Evolutionary conservation across 2,329 filamentous ascomycete species (phyloP).

Genomic region (Apiospora kogelbergensis): DNA sequence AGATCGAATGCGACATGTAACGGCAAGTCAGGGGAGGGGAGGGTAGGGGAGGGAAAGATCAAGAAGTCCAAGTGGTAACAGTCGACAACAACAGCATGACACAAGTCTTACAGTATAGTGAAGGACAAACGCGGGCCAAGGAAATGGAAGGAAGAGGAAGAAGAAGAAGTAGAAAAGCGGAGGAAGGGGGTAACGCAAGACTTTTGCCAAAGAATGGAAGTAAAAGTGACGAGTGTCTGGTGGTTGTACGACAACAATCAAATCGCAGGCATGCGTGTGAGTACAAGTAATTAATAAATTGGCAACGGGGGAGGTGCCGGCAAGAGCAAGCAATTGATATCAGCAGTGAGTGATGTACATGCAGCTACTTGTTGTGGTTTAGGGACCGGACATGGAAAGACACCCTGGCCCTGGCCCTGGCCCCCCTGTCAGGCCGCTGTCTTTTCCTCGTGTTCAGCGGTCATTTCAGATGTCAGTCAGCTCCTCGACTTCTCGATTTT

Average conservation of each 20-base stretch:
- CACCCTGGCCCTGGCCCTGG: not conserved
- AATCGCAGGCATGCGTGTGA: not conserved
- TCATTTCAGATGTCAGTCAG: not conserved
- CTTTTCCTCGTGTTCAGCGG: not conserved
- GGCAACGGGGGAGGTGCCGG: not conserved
- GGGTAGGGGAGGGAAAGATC: not conserved
- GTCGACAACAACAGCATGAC: not conserved
- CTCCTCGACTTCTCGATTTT: not conserved
- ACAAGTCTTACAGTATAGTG: not conserved
- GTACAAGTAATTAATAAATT: slow-evolving; percentile 9
- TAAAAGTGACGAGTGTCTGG: not conserved
- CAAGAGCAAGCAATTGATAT: not conserved
- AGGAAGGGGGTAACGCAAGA: not conserved
- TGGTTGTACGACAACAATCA: not conserved
- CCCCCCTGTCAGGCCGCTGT: not conserved
- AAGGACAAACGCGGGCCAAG: not conserved
- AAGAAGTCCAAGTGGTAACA: no score
- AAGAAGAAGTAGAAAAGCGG: not conserved
- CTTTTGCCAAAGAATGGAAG: not conserved
- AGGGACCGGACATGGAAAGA: not conserved
- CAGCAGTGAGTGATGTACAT: not conserved
- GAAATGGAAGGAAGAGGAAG: not conserved
- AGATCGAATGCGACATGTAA: slow-evolving; percentile 3
- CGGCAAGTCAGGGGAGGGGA: not conserved
- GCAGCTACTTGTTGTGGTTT: not conserved